Conservation (phyloP, 305 asterid genomes). For the Fraxinus sp. region DNA sequence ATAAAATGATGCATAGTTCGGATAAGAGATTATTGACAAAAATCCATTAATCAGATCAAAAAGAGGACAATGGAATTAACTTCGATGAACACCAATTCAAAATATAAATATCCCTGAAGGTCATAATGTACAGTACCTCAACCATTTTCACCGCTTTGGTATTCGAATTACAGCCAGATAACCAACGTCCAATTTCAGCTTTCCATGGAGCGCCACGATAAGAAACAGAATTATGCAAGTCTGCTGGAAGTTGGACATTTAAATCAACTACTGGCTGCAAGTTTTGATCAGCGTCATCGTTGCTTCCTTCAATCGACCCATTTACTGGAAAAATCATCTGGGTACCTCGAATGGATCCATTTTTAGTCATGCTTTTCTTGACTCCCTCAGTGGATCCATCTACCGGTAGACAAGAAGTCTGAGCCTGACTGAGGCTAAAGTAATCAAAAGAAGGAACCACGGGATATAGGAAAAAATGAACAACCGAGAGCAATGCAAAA, state of each 20-base stretch:
- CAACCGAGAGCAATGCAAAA: constrained; percentile 58
- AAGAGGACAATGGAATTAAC: neutral
- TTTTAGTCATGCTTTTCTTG: constrained; percentile 7
- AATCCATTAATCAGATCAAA: neutral
- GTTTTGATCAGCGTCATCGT: constrained; percentile 23
- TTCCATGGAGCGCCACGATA: constrained; percentile 91
- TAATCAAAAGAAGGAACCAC: constrained; percentile 58
- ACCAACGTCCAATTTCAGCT: constrained; percentile 84
- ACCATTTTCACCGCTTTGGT: constrained; percentile 41
- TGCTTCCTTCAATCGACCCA: constrained; percentile 30
- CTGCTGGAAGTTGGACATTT: constrained; percentile 52
- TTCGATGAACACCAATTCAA: constrained; percentile 15
- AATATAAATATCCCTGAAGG: constrained; percentile 20
- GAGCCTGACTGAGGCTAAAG: constrained; percentile 30
- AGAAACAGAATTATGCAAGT: constrained; percentile 64
- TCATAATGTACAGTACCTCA: constrained; percentile 52
- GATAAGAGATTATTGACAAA: neutral
- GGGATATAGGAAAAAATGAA: constrained; percentile 71
- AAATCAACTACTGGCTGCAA: constrained; percentile 41
- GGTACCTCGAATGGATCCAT: constrained; percentile 47
- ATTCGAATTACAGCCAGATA: constrained; percentile 68
- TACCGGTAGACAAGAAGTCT: neutral
- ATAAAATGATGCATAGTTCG: neutral
- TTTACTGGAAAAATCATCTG: constrained; percentile 6
- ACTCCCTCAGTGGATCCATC: constrained; percentile 22